Percentiles rank a stretch among this genome's conserved stretches.
These are phyloP conservation scores for Salix koriyanagi DNA, from an alignment of 345 rosid species.

Conservation along the genomic window DNA sequence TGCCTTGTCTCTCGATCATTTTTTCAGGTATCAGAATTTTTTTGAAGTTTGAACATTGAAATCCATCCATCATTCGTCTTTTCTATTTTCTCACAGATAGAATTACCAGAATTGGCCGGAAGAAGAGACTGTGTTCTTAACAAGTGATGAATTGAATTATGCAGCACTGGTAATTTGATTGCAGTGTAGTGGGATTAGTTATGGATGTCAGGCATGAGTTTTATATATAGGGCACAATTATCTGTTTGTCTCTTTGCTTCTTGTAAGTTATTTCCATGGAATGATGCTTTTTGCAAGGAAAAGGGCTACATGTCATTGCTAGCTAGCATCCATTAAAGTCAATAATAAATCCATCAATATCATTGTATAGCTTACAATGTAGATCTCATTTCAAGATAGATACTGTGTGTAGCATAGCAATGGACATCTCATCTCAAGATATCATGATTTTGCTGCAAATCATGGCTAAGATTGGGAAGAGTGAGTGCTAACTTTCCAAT, in stretches of 20 bases:
- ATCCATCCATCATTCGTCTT: background rate
- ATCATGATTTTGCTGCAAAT: no score
- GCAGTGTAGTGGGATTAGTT: slow-evolving; percentile 4
- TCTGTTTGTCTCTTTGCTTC: background rate
- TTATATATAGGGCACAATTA: background rate
- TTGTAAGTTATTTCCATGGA: background rate
- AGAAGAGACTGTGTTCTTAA: no score
- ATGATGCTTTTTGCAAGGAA: slow-evolving; percentile 5
- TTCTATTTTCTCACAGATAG: no score
- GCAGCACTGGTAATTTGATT: background rate
- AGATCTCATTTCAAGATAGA: background rate
- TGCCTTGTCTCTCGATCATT: no score
- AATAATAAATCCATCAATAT: background rate
- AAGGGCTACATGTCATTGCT: background rate
- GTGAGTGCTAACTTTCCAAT: background rate
- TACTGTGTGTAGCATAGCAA: no score
- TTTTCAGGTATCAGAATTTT: background rate
- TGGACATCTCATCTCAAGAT: no score
- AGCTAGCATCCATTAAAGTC: background rate
- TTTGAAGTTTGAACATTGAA: background rate
- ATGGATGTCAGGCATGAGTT: background rate
- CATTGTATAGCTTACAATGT: background rate
- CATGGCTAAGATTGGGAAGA: background rate
- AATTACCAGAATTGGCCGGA: no score
- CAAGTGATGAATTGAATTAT: no score